These are phyloP conservation scores for Rhizopogon salebrosus DNA, from an alignment of 768 basidiomycete genomes.

Conservation along the genomic window DNA sequence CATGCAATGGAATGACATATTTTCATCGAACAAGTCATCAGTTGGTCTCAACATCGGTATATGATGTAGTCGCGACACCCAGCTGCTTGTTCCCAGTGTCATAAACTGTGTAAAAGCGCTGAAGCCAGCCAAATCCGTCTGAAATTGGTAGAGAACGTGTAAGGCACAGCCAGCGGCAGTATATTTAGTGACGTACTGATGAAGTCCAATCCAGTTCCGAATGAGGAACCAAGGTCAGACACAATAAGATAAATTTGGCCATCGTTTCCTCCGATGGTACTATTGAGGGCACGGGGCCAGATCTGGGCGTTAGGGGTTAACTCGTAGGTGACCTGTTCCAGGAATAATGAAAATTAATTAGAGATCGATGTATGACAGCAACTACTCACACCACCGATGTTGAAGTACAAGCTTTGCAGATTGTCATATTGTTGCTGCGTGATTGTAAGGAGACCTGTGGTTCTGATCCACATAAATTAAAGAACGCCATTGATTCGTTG, in stretches of 20 bases:
- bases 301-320: slow-evolving; percentile 64
- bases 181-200: slow-evolving; percentile 39
- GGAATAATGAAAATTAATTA: background rate
- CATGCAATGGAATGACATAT: too few species aligned
- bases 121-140: slow-evolving; percentile 56
- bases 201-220: slow-evolving; percentile 60
- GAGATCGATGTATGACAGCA: background rate
- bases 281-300: slow-evolving; percentile 61
- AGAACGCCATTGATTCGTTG: too few species aligned
- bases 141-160: background rate
- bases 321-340: slow-evolving; percentile 41
- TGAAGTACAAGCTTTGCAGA: slow-evolving; percentile 17
- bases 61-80: slow-evolving; percentile 25
- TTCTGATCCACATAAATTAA: background rate
- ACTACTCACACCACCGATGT: slow-evolving; percentile 18
- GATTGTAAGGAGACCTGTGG: slow-evolving; percentile 18
- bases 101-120: slow-evolving; percentile 55
- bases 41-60: slow-evolving; percentile 42
- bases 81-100: slow-evolving; percentile 30
- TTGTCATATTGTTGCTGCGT: slow-evolving; percentile 14
- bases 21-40: slow-evolving; percentile 10
- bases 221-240: slow-evolving; percentile 45
- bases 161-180: background rate
- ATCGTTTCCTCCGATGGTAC: slow-evolving; percentile 47
- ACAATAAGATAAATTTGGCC: slow-evolving; percentile 52